Evolutionary conservation across 495 filamentous ascomycete genomes (phyloP), one percentile per base, ranked within the genome.

Genomic region (Hypoxylon subgilvum): DNA sequence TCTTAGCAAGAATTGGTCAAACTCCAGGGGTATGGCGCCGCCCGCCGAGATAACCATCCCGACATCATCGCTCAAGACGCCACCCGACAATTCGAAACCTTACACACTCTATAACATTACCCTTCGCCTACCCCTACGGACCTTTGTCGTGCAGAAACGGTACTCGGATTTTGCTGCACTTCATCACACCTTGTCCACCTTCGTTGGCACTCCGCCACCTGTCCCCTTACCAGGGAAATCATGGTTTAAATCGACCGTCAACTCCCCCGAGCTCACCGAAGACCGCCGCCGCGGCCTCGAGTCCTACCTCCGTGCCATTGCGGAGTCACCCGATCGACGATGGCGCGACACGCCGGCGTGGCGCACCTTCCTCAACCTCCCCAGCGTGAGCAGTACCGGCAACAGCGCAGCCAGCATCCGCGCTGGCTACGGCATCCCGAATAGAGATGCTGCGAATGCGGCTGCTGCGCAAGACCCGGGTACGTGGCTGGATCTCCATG

Each of bases 51-150:
- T 96, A 72, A 83, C 88, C 52, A 92, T 96, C 70, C 91, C 91
- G 22, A 84, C 79, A 25, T 88, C 90, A 7, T 86, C 83, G 52
- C 75, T 87, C 44, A 79, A 82, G 42, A 71, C 75, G 10, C 67
- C 73, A 0, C 3, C 69, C 47, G 75, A 78, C 36, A 78, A 76
- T 25, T 72, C 79, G 21, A 94, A 92, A 63, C 85, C 90, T 1
- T 90, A 88, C 79, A 97, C 94, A 1, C 75, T 90, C 74, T 98
- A 97, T 81, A 90, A 94, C 78, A 91, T 97, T 71, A 87, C 85
- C 27, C 80, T 97, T 61, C 87, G 89, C 53, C 86, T 93, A 3
- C 92, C 94, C 6, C 85, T 98, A 45, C 88, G 91, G 54, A 91
- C 90, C 46, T 90, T 91, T 69, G 88, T 87, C 67, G 80, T 96